phyloP scores from a whole-genome alignment of 2,329 filamentous ascomycete species.

The Tolypocladium ovalisporum region DNA sequence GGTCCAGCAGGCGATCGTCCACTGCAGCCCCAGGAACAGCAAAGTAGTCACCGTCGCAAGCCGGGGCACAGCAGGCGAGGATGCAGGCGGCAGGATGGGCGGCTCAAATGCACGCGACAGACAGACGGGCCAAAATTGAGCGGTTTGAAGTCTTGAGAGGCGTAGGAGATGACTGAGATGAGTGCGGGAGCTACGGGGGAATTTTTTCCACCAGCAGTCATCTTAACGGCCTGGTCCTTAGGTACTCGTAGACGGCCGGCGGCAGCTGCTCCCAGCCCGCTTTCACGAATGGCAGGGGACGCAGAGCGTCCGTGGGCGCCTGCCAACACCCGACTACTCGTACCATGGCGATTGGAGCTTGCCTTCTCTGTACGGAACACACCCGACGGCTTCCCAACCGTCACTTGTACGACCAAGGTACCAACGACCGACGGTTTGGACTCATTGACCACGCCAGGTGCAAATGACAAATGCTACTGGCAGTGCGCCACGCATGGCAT shows the following conservation, averaged over 20 bases:
- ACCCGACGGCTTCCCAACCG: too few species aligned
- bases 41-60: neutral
- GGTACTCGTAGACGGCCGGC: neutral
- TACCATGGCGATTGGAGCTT: neutral
- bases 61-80: too few species aligned
- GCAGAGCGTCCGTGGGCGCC: neutral
- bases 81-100: neutral
- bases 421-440: too few species aligned
- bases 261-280: neutral
- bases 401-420: too few species aligned
- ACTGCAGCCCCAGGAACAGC: neutral
- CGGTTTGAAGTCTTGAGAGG: neutral
- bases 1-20: neutral
- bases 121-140: neutral
- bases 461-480: too few species aligned
- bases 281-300: neutral
- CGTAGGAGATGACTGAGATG: neutral
- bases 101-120: neutral
- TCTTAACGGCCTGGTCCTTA: neutral
- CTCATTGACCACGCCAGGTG: too few species aligned
- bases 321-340: neutral
- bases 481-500: too few species aligned
- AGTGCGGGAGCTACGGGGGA: neutral
- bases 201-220: neutral
- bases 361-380: too few species aligned